Evolutionary conservation across 345 rosid species (phyloP).

Genomic region (Punica granatum): DNA sequence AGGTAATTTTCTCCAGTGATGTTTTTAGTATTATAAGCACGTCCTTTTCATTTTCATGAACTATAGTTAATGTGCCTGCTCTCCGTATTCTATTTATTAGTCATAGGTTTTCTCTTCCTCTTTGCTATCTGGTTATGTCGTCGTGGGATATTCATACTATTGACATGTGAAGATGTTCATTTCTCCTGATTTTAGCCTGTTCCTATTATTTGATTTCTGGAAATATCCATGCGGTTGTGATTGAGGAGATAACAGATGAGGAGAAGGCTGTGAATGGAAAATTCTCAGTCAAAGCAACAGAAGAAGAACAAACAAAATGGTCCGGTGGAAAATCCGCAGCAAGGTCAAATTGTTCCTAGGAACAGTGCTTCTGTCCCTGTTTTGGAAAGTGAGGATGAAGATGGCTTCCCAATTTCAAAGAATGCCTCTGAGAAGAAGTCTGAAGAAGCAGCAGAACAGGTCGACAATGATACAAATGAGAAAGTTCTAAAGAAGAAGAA

Average conservation of each 20-base stretch:
- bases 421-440: constrained; percentile 20
- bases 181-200: neutral
- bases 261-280: constrained; percentile 39
- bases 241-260: constrained; percentile 86
- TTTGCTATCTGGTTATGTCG: neutral
- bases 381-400: constrained; percentile 90
- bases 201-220: neutral
- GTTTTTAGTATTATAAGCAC: neutral
- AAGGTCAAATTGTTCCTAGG: constrained; percentile 33
- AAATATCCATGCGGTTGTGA: constrained; percentile 1
- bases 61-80: neutral
- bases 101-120: neutral
- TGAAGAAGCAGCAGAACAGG: constrained; percentile 21
- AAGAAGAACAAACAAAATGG: constrained; percentile 35
- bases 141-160: neutral
- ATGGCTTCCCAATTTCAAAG: constrained; percentile 69
- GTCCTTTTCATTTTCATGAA: too few species aligned
- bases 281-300: constrained; percentile 31
- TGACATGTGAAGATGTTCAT: neutral
- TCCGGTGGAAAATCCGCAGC: constrained; percentile 22
- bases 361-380: constrained; percentile 20
- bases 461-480: constrained; percentile 17
- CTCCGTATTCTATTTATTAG: too few species aligned
- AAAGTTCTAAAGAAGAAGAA: constrained; percentile 30
- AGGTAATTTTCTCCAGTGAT: constrained; percentile 34